These are phyloP conservation scores for Pterocarpus macrocarpus DNA, from an alignment of 306 rosid species.

Conservation along the genomic window DNA sequence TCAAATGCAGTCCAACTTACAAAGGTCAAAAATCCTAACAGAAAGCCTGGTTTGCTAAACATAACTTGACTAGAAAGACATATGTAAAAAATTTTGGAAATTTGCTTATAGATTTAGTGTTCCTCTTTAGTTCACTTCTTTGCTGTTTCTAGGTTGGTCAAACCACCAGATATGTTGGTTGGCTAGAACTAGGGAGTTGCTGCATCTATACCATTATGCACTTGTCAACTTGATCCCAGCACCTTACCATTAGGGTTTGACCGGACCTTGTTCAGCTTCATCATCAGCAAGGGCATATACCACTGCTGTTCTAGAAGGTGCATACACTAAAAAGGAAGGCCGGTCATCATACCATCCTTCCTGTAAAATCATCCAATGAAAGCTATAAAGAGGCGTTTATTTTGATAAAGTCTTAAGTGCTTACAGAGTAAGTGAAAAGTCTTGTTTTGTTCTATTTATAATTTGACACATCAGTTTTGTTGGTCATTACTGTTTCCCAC, in stretches of 20 bases:
- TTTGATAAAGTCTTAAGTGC: too few species aligned
- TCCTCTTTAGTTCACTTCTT: neutral
- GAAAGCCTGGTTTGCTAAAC: neutral
- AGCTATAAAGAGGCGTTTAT: too few species aligned
- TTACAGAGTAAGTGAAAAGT: too few species aligned
- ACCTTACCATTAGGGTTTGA: conserved; percentile 48
- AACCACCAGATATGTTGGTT: conserved; percentile 29
- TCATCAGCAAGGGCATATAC: conserved; percentile 68
- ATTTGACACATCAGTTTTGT: neutral
- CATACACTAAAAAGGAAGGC: conserved; percentile 82
- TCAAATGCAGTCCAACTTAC: neutral
- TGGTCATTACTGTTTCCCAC: neutral
- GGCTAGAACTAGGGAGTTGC: conserved; percentile 41
- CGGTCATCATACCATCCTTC: conserved; percentile 76
- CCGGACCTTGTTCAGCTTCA: conserved; percentile 39
- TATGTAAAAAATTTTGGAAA: conserved; percentile 5
- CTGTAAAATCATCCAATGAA: conserved; percentile 53
- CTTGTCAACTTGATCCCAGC: conserved; percentile 24
- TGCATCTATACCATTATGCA: conserved; percentile 42
- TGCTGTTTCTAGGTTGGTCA: conserved; percentile 21
- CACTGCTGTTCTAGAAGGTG: conserved; percentile 86
- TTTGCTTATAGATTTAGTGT: neutral
- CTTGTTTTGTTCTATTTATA: too few species aligned
- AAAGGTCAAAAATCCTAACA: neutral
- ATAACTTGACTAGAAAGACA: conserved; percentile 2